Conservation (phyloP, 495 filamentous ascomycete species). For the Xylaria palmicola region DNA sequence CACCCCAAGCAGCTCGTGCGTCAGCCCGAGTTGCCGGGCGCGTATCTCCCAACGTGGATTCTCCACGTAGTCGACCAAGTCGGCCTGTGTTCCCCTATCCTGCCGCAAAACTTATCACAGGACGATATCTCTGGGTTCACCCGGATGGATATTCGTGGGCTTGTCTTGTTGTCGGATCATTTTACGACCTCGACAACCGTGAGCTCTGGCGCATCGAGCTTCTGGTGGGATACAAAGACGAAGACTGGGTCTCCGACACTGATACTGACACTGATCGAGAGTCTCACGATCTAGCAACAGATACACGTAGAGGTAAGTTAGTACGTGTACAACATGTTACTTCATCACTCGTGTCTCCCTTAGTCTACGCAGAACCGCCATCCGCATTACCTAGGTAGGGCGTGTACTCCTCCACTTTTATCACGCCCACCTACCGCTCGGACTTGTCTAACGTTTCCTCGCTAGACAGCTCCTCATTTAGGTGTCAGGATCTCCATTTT, state of each 20-base stretch:
- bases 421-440: neutral
- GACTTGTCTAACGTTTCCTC: neutral
- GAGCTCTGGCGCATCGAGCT: conserved; percentile 31
- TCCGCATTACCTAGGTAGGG: neutral
- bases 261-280: conserved; percentile 1
- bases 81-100: conserved; percentile 24
- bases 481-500: neutral
- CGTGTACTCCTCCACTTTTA: neutral
- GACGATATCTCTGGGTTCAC: conserved; percentile 21
- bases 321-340: neutral
- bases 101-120: conserved; percentile 30
- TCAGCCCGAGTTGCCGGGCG: conserved; percentile 2
- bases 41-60: conserved; percentile 25
- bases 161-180: conserved; percentile 31
- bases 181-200: conserved; percentile 24
- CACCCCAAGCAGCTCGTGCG: neutral
- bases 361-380: neutral
- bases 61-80: neutral
- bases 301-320: neutral
- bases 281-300: neutral
- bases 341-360: neutral
- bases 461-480: neutral
- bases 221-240: conserved; percentile 17
- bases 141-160: conserved; percentile 26
- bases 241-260: neutral